Conservation (phyloP, 2,329 filamentous ascomycete genomes). For the Lasiodiplodia citricola region DNA sequence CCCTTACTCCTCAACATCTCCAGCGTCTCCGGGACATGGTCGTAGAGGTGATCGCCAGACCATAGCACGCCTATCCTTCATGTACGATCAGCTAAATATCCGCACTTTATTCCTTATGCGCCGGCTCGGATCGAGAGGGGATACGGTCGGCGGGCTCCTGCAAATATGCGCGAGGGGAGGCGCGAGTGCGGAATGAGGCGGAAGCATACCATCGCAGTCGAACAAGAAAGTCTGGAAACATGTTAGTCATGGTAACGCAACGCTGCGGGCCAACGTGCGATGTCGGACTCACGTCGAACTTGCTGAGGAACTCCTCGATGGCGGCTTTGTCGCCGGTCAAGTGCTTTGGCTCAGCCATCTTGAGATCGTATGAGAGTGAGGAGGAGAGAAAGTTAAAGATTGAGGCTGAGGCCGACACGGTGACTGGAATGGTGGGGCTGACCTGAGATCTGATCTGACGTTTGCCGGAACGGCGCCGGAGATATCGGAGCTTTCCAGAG, state of each 20-base stretch:
- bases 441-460: conserved; percentile 15
- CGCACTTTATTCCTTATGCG: neutral
- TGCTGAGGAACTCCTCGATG: conserved; percentile 82
- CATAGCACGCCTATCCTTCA: conserved; percentile 82
- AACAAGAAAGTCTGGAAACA: conserved; percentile 79
- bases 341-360: conserved; percentile 56
- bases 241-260: conserved; percentile 31
- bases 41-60: conserved; percentile 91
- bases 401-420: conserved; percentile 11
- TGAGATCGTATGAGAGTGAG: neutral
- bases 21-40: conserved; percentile 83
- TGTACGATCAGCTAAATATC: conserved; percentile 43
- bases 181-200: neutral
- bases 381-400: conserved; percentile 8
- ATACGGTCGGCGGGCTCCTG: neutral
- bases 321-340: conserved; percentile 79
- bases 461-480: conserved; percentile 10
- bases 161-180: neutral
- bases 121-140: neutral
- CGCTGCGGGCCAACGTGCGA: neutral
- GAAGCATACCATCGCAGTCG: conserved; percentile 85
- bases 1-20: conserved; percentile 82
- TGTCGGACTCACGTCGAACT: conserved; percentile 79
- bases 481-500: conserved; percentile 13
- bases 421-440: conserved; percentile 12